These are phyloP conservation scores for Backusella psychrophila DNA, from an alignment of 192 early-diverging fungal genomes.

Conservation along the genomic window DNA sequence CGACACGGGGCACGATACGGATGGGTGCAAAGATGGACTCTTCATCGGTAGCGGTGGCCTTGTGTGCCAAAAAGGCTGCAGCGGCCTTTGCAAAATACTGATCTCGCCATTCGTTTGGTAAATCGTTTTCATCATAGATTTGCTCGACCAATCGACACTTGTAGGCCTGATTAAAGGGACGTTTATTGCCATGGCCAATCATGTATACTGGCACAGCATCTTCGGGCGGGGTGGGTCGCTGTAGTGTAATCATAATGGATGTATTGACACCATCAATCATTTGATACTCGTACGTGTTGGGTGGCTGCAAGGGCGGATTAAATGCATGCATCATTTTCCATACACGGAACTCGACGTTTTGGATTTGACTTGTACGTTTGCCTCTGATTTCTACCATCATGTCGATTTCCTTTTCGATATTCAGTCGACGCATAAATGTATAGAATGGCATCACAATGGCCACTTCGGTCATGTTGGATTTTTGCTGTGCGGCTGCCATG, in stretches of 20 bases:
- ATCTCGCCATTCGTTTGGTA: constrained; percentile 56
- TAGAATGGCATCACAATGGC: constrained; percentile 56
- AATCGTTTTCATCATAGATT: constrained; percentile 42
- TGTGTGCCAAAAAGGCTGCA: constrained; percentile 48
- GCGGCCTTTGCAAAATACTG: constrained; percentile 57
- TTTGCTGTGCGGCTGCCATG: constrained; percentile 45
- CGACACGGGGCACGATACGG: constrained; percentile 26
- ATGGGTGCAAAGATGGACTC: constrained; percentile 46
- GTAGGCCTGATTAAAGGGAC: constrained; percentile 52
- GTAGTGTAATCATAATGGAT: background rate
- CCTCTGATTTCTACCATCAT: constrained; percentile 43
- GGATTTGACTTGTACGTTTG: constrained; percentile 16
- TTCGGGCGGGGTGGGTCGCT: background rate
- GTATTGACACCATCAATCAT: constrained; percentile 10
- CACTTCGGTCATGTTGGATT: constrained; percentile 34
- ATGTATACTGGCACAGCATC: constrained; percentile 43
- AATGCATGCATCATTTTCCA: constrained; percentile 31
- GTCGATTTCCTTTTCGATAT: constrained; percentile 27
- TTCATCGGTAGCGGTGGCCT: constrained; percentile 40
- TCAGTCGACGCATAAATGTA: constrained; percentile 37
- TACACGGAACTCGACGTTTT: constrained; percentile 41
- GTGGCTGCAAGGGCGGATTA: constrained; percentile 13
- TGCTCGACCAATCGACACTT: constrained; percentile 28
- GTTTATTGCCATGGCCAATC: constrained; percentile 47
- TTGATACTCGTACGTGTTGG: constrained; percentile 9